Percentiles rank a stretch among this genome's conserved stretches.
phyloP scores from a whole-genome alignment of 2,329 filamentous ascomycete species.

The Beauveria varroae region DNA sequence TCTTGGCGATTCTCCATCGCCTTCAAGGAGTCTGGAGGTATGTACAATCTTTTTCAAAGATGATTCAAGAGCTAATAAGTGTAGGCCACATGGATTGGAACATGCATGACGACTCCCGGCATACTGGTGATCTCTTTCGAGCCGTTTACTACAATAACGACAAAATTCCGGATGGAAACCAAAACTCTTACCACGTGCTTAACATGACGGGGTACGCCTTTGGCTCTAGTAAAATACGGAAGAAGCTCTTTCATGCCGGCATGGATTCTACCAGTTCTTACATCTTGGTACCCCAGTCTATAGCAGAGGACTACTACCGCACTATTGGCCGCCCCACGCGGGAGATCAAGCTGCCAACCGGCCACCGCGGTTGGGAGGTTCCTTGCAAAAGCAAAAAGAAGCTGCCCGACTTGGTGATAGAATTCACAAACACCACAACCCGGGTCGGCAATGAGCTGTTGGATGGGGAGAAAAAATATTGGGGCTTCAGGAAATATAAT shows the following conservation, averaged over 20 bases:
- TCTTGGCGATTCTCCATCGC: neutral
- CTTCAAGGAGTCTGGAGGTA: neutral
- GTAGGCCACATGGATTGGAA: neutral
- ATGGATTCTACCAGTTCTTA: neutral
- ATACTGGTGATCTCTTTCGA: neutral
- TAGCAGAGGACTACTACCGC: neutral
- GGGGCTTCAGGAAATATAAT: neutral
- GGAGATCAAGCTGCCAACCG: neutral
- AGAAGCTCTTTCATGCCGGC: neutral
- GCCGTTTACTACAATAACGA: neutral
- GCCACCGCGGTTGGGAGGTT: neutral
- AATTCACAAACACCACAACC: neutral
- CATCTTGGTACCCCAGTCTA: neutral
- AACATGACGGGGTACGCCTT: neutral
- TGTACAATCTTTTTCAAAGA: neutral
- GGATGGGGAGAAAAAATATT: neutral
- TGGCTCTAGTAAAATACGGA: neutral
- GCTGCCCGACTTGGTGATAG: neutral
- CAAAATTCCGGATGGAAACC: neutral
- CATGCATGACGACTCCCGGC: neutral
- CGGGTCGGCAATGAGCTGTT: rapidly evolving
- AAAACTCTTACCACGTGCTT: neutral
- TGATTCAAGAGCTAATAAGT: neutral
- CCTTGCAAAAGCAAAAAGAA: neutral
- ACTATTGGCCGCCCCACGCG: neutral